Conservation (phyloP, 352 stramenopile genomes). For the Thraustotheca clavata region DNA sequence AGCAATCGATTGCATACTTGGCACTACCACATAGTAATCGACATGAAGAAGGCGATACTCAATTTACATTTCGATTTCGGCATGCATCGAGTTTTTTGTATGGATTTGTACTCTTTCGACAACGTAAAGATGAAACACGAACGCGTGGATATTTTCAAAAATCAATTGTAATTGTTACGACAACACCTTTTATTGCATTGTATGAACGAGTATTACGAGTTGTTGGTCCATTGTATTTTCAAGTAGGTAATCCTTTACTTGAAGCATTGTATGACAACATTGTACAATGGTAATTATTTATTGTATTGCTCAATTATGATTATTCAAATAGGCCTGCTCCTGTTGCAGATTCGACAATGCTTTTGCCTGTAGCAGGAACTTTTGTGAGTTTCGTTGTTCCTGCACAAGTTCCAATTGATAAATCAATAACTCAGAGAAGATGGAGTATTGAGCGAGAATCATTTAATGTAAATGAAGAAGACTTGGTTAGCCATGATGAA, state of each 20-base stretch:
- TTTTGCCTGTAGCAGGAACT: constrained; percentile 61
- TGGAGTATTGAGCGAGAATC: constrained; percentile 19
- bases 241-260: constrained; percentile 53
- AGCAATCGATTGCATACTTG: constrained; percentile 62
- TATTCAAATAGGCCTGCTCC: constrained; percentile 37
- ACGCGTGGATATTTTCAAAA: constrained; percentile 79
- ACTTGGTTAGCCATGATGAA: constrained; percentile 20
- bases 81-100: constrained; percentile 42
- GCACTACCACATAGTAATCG: constrained; percentile 82
- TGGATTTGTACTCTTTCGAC: constrained; percentile 79
- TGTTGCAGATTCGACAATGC: constrained; percentile 34
- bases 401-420: constrained; percentile 50
- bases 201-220: constrained; percentile 65
- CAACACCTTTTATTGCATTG: constrained; percentile 63
- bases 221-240: constrained; percentile 71
- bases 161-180: constrained; percentile 66
- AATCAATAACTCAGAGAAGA: not conserved
- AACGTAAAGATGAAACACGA: constrained; percentile 58
- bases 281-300: constrained; percentile 36
- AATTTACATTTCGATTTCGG: constrained; percentile 75
- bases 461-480: constrained; percentile 30
- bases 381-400: constrained; percentile 71
- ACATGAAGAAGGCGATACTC: constrained; percentile 77
- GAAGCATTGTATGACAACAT: constrained; percentile 68
- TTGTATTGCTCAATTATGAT: not conserved